phyloP scores from a whole-genome alignment of 352 stramenopile species.

The Saprolegnia diclina region DNA sequence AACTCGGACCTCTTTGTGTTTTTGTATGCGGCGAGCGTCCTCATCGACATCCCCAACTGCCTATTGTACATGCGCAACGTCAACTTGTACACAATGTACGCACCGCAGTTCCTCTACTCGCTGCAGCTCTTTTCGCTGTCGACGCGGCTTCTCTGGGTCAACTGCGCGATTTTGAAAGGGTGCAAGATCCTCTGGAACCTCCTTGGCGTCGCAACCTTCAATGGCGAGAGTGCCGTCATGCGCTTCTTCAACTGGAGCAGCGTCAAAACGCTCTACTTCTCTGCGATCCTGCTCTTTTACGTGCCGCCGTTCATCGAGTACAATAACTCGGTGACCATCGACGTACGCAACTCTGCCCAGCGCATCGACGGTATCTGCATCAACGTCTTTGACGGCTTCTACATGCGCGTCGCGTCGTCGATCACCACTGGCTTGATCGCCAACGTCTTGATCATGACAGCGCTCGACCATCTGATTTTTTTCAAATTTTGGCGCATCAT shows the following conservation, averaged over 20 bases:
- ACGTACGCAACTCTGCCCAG: conserved; percentile 3
- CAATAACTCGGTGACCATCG: conserved; percentile 17
- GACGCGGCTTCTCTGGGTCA: conserved; percentile 23
- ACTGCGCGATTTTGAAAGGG: conserved; percentile 16
- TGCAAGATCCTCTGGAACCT: conserved; percentile 9
- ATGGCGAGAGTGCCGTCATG: conserved; percentile 17
- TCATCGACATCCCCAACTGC: conserved; percentile 15
- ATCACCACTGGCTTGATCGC: conserved; percentile 5
- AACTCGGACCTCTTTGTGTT: conserved; percentile 23
- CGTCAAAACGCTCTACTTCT: conserved; percentile 17
- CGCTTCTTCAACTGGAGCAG: conserved; percentile 17
- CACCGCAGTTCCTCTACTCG: conserved; percentile 1
- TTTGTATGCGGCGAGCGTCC: not conserved
- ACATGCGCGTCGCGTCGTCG: conserved; percentile 5
- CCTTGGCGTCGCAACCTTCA: not conserved
- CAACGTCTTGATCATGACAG: conserved; percentile 6
- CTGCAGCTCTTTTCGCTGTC: conserved; percentile 18
- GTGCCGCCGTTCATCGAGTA: conserved; percentile 22
- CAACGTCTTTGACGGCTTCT: conserved; percentile 21
- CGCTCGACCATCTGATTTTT: conserved; percentile 12
- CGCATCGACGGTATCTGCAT: conserved; percentile 15
- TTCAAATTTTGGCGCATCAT: not conserved
- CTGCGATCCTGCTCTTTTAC: conserved; percentile 20
- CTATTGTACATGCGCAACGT: conserved; percentile 16
- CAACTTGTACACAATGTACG: conserved; percentile 11